Evolutionary conservation across 2,329 filamentous ascomycete genomes (phyloP).

Genomic region (Calonectria naviculata): DNA sequence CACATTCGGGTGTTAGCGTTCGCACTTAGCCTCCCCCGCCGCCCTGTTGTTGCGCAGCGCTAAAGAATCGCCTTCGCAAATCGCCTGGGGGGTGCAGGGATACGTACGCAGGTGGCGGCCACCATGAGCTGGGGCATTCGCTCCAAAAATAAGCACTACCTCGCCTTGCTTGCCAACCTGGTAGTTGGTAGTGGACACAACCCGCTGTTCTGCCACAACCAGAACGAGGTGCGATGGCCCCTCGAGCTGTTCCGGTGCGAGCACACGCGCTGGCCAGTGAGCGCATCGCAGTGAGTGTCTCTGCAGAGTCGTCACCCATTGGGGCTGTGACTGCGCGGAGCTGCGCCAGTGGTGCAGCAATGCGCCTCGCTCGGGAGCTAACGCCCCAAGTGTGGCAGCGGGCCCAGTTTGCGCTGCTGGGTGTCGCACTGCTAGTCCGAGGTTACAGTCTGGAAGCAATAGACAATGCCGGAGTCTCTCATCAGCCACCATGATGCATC

Average conservation of each 20-base stretch:
- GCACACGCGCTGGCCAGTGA: neutral
- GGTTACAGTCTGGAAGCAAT: neutral
- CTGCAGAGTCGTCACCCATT: slow-evolving; percentile 30
- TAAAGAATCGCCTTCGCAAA: slow-evolving; percentile 22
- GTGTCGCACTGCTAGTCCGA: neutral
- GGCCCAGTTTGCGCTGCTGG: neutral
- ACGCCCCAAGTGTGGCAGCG: slow-evolving; percentile 5
- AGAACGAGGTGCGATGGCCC: neutral
- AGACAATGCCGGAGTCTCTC: neutral
- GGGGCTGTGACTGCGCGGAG: slow-evolving; percentile 25
- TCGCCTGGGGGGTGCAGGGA: neutral
- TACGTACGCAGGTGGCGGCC: slow-evolving; percentile 37
- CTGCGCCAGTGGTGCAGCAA: slow-evolving; percentile 15
- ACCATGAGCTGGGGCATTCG: neutral
- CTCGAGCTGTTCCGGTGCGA: neutral
- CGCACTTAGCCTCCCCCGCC: neutral
- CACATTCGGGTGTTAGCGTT: slow-evolving; percentile 18
- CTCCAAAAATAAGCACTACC: slow-evolving; percentile 35
- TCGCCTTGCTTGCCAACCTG: neutral
- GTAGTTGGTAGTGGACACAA: neutral
- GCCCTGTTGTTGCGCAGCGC: slow-evolving; percentile 1
- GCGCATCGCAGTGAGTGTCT: neutral
- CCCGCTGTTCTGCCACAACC: neutral
- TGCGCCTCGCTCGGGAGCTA: slow-evolving; percentile 16
- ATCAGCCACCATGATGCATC: slow-evolving; percentile 15